Percentiles rank a stretch among this genome's conserved stretches.
phyloP scores from a whole-genome alignment of 2,329 filamentous ascomycete species.

The Curvularia eragrostidis region DNA sequence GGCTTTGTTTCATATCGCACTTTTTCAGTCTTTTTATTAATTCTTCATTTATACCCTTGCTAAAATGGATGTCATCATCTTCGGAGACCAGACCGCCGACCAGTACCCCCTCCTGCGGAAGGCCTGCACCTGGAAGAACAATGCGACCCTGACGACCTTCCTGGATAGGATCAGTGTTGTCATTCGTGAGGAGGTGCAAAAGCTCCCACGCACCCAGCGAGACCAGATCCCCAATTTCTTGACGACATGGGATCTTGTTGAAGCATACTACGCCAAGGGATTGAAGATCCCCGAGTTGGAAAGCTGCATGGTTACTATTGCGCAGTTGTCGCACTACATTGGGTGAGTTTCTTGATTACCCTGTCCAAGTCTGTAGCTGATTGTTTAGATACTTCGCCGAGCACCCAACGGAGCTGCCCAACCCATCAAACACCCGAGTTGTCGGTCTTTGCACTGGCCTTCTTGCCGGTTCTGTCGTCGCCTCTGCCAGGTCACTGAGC shows the following conservation, averaged over 20 bases:
- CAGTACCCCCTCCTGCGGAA: conserved; percentile 67
- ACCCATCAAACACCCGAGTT: conserved; percentile 59
- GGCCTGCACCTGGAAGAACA: conserved; percentile 57
- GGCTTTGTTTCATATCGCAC: conserved; percentile 12
- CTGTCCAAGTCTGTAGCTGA: conserved; percentile 32
- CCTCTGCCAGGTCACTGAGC: conserved; percentile 67
- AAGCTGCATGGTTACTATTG: conserved; percentile 68
- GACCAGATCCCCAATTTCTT: conserved; percentile 67
- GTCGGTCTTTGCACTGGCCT: conserved; percentile 73
- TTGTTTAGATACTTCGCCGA: conserved; percentile 54
- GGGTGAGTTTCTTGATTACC: conserved; percentile 58
- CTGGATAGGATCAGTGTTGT: conserved; percentile 65
- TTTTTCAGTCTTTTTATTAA: conserved; percentile 20
- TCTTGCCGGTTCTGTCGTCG: conserved; percentile 72
- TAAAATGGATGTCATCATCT: conserved; percentile 63
- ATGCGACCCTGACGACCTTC: conserved; percentile 68
- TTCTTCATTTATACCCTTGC: conserved; percentile 34
- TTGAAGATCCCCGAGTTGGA: conserved; percentile 68
- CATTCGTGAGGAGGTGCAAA: conserved; percentile 66
- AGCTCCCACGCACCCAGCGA: conserved; percentile 64
- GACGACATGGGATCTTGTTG: conserved; percentile 68
- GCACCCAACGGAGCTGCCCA: conserved; percentile 61
- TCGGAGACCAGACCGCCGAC: conserved; percentile 75
- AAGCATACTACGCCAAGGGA: conserved; percentile 65
- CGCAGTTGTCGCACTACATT: conserved; percentile 73